A percentile compares a stretch with the other conserved stretches of the same genome.
Conservation (phyloP, 2,329 filamentous ascomycete genomes). For the Hymenoscyphus repandus region DNA sequence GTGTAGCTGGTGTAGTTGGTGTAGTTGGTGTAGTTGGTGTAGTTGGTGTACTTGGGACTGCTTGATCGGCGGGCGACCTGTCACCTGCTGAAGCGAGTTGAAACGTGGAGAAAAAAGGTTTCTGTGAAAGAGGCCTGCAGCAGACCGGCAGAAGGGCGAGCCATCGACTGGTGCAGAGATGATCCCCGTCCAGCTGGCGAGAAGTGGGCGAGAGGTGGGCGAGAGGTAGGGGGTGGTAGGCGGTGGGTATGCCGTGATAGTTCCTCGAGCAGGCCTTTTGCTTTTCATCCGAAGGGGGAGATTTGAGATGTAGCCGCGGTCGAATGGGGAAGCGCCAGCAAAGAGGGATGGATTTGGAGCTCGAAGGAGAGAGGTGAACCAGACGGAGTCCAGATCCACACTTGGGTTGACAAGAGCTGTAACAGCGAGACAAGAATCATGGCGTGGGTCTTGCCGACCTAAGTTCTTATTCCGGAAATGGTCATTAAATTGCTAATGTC, state of each 20-base stretch:
- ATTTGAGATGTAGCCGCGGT: constrained; percentile 8
- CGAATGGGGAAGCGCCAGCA: constrained; percentile 23
- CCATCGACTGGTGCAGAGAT: background rate
- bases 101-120: constrained; percentile 10
- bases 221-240: background rate
- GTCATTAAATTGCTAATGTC: too few relatives aligned
- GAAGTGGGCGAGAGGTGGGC: background rate
- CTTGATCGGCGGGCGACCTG: too few relatives aligned
- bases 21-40: too few relatives aligned
- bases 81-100: too few relatives aligned
- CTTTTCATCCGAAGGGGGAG: background rate
- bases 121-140: constrained; percentile 4
- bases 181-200: background rate
- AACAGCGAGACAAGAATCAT: background rate
- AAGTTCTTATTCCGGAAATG: constrained; percentile 1
- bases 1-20: too few relatives aligned
- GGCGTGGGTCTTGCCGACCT: too few relatives aligned
- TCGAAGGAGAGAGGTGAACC: too few relatives aligned
- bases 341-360: background rate
- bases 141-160: background rate
- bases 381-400: too few relatives aligned
- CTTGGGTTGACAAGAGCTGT: too few relatives aligned
- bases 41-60: too few relatives aligned
- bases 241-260: background rate
- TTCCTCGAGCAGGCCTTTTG: background rate